phyloP scores from a whole-genome alignment of 352 stramenopile species.

The Paralagenidium karlingii region DNA sequence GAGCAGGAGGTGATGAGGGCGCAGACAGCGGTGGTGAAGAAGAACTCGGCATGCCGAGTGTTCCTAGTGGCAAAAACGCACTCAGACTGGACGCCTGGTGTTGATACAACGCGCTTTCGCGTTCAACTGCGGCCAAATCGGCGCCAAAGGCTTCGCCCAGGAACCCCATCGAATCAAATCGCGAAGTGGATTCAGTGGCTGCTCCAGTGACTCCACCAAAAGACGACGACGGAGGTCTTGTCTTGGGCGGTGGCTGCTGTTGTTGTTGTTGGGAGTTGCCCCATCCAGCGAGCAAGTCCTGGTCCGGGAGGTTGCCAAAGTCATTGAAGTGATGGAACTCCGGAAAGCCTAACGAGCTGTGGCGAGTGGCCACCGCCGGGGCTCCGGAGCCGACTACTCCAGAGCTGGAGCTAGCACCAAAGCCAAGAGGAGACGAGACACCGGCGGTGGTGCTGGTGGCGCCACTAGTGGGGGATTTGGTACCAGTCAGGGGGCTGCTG shows the following conservation, averaged over 20 bases:
- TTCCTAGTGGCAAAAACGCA: too few relatives aligned
- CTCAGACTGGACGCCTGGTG: slow-evolving; percentile 64
- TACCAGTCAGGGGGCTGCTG: neutral
- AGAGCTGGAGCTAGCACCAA: neutral
- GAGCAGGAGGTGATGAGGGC: too few relatives aligned
- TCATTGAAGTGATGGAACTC: slow-evolving; percentile 53
- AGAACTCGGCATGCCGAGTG: too few relatives aligned
- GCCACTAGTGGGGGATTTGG: neutral
- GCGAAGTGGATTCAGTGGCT: neutral
- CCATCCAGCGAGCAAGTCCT: slow-evolving; percentile 33
- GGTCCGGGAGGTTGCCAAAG: slow-evolving; percentile 21
- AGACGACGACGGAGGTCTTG: neutral
- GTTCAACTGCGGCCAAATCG: slow-evolving; percentile 60
- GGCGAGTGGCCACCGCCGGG: slow-evolving; percentile 10
- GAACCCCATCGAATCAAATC: neutral
- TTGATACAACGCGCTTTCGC: slow-evolving; percentile 49
- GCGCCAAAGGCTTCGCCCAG: neutral
- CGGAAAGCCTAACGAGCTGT: slow-evolving; percentile 35
- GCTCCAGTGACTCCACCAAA: neutral
- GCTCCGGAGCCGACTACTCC: too few relatives aligned
- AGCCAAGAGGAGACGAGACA: neutral
- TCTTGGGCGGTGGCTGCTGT: slow-evolving; percentile 2
- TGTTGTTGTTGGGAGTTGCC: slow-evolving; percentile 15
- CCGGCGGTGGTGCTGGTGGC: neutral
- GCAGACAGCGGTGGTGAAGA: too few relatives aligned